These are phyloP conservation scores for Neopestalotiopsis clavispora DNA, from an alignment of 2,329 filamentous ascomycete genomes.

Conservation along the genomic window DNA sequence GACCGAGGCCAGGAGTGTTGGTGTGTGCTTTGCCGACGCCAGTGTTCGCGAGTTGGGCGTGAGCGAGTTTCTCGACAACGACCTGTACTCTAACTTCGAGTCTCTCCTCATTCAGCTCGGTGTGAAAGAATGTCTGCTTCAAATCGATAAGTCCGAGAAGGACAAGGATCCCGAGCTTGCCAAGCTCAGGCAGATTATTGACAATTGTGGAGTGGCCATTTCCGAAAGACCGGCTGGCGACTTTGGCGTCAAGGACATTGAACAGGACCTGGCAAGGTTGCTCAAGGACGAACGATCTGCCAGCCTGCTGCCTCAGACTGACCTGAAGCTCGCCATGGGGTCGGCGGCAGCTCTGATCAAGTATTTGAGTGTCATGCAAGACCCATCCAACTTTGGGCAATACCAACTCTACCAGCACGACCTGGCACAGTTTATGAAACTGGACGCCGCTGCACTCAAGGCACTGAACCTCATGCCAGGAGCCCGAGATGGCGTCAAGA, in stretches of 20 bases:
- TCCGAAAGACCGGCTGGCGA: slow-evolving; percentile 78
- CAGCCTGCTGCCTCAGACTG: slow-evolving; percentile 82
- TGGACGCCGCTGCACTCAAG: slow-evolving; percentile 91
- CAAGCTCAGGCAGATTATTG: slow-evolving; percentile 87
- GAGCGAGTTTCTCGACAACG: slow-evolving; percentile 98
- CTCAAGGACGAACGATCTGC: slow-evolving; percentile 85
- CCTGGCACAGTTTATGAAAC: slow-evolving; percentile 95
- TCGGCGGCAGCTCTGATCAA: slow-evolving; percentile 92
- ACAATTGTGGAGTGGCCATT: slow-evolving; percentile 89
- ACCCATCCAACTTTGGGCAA: slow-evolving; percentile 93
- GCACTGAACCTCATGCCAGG: slow-evolving; percentile 98
- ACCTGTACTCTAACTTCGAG: slow-evolving; percentile 97
- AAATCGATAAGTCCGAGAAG: slow-evolving; percentile 77
- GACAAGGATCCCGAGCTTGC: slow-evolving; percentile 86
- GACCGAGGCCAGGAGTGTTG: slow-evolving; percentile 81
- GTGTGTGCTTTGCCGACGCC: slow-evolving; percentile 97
- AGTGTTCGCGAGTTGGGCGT: slow-evolving; percentile 94
- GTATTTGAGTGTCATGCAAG: slow-evolving; percentile 88
- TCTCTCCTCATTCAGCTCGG: slow-evolving; percentile 94
- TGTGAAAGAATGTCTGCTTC: slow-evolving; percentile 91
- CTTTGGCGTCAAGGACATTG: slow-evolving; percentile 89
- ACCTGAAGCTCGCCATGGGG: slow-evolving; percentile 95
- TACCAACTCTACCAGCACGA: slow-evolving; percentile 98
- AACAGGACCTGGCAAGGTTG: slow-evolving; percentile 88
- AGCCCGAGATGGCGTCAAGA: slow-evolving; percentile 91